Percentiles rank a stretch among this genome's conserved stretches.
Evolutionary conservation across 1,284 basidiomycete genomes (phyloP).

Genomic region (Clitocybe nebularis): DNA sequence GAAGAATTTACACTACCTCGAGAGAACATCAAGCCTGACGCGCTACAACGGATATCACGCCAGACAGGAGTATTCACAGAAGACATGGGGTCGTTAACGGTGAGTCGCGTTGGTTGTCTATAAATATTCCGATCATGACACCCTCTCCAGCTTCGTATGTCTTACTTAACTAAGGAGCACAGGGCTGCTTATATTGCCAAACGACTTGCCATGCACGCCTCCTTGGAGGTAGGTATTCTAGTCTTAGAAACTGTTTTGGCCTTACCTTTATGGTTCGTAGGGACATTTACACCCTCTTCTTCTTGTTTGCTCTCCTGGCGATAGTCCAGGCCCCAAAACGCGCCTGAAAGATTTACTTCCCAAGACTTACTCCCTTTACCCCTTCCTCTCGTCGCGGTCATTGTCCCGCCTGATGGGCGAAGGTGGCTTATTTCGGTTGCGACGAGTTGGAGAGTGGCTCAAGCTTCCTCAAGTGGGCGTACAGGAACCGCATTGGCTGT

Average conservation of each 20-base stretch:
- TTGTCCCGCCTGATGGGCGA: constrained; percentile 45
- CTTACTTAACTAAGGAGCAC: constrained; percentile 38
- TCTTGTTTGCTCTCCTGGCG: neutral
- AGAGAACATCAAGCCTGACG: constrained; percentile 35
- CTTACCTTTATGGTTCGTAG: neutral
- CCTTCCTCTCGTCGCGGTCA: constrained; percentile 49
- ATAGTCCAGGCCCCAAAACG: constrained; percentile 3
- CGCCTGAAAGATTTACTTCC: constrained; percentile 27
- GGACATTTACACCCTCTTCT: neutral
- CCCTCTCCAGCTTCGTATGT: constrained; percentile 48
- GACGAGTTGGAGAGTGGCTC: constrained; percentile 60
- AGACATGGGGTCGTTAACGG: constrained; percentile 44
- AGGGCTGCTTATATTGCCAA: constrained; percentile 37
- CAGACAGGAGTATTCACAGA: constrained; percentile 59
- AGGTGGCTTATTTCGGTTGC: constrained; percentile 50
- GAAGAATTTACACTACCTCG: constrained; percentile 47
- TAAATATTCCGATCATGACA: neutral
- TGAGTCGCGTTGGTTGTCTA: constrained; percentile 21
- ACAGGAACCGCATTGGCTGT: neutral
- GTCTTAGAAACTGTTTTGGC: no score
- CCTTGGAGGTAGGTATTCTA: constrained; percentile 51
- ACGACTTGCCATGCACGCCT: constrained; percentile 47
- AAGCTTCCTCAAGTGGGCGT: constrained; percentile 25
- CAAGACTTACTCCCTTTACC: constrained; percentile 55
- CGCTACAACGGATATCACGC: constrained; percentile 63